Base-by-base conservation (phyloP, 768 basidiomycete genomes). In the Gloeophyllum trabeum region DNA sequence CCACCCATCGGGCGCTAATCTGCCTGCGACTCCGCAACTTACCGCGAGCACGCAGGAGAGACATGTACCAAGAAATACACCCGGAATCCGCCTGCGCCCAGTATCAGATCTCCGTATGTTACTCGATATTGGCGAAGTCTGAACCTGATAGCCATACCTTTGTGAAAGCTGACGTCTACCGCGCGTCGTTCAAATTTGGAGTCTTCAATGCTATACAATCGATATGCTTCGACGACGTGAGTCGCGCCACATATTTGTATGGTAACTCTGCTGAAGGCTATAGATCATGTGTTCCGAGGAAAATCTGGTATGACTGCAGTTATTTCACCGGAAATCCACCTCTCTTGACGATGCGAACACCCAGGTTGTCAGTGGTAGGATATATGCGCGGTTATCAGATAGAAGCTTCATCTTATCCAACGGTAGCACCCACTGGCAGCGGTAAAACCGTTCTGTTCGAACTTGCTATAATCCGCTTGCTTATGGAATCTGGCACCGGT, bases 371-470 rank as follows among this genome's bases (percentile, higher is more conserved):
- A 84, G 81, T 51, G 83, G 79, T 85, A 58, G 23, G 52, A 32
- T 32, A 16, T 32, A 32, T 10, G 10, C 16, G 10, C 16, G 28
- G 10, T 32, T 32, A 32, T 32, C 16, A 32, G 28, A 10, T 32
- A 16, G 16, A 32, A 16, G 28, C 16, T n/a, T n/a, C n/a, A n/a
- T n/a, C n/a, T n/a, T n/a, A n/a, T n/a, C n/a, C 10, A 32, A 10
- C 28, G 28, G 10, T 32, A 90, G 93, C 94, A 2, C 96, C 96
- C 0, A 98, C 96, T 12, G 91, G 93, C 22, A 88, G 89, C 40
- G 96, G 96, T 22, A 98, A 98, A 61, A 99, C 96, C 0, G 89
- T 85, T 6, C 62, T 98, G 22, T 99, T 98, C 51, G 96, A 99
- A 55, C 64, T 99, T 12, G 77, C 86, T 2, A 85, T 97, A 42